These are phyloP conservation scores for Aspergillus candidus DNA, from an alignment of 2,329 filamentous ascomycete genomes.

Conservation along the genomic window DNA sequence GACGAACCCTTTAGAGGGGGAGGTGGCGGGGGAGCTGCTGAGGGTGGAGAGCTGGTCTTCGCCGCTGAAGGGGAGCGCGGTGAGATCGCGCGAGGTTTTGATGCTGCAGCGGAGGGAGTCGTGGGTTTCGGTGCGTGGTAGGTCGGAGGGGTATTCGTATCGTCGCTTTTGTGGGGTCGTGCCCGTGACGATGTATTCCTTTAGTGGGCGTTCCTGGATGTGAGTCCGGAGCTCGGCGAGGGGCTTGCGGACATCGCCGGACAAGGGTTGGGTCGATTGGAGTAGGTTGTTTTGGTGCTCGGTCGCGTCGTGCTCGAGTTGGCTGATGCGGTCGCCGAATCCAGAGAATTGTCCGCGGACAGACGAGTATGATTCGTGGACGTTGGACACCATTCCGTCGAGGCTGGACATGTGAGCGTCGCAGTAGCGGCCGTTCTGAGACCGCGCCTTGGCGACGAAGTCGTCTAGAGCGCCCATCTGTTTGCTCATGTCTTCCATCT, in stretches of 20 bases:
- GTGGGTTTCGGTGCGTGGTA: constrained; percentile 69
- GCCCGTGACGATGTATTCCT: constrained; percentile 80
- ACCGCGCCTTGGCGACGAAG: constrained; percentile 75
- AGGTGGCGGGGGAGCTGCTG: constrained; percentile 25
- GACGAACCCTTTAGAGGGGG: constrained; percentile 47
- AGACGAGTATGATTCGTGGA: constrained; percentile 66
- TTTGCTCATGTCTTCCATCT: constrained; percentile 77
- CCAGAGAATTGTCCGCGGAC: constrained; percentile 65
- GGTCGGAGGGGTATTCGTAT: constrained; percentile 71
- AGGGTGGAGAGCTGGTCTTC: constrained; percentile 19
- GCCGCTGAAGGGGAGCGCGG: constrained; percentile 26
- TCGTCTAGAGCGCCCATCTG: constrained; percentile 88
- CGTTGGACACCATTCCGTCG: constrained; percentile 58
- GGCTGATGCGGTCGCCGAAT: constrained; percentile 61
- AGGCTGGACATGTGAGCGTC: constrained; percentile 62
- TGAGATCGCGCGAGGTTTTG: constrained; percentile 36
- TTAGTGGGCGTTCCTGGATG: constrained; percentile 59
- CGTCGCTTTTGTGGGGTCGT: constrained; percentile 73
- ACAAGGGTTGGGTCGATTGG: constrained; percentile 57
- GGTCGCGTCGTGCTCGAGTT: constrained; percentile 63
- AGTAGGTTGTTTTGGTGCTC: constrained; percentile 54
- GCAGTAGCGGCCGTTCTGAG: constrained; percentile 74
- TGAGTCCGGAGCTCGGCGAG: constrained; percentile 64
- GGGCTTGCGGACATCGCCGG: constrained; percentile 57
- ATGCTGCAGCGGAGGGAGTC: constrained; percentile 51